Evolutionary conservation across 2,329 filamentous ascomycete species (phyloP).

Genomic region (Colletotrichum sansevieriae): DNA sequence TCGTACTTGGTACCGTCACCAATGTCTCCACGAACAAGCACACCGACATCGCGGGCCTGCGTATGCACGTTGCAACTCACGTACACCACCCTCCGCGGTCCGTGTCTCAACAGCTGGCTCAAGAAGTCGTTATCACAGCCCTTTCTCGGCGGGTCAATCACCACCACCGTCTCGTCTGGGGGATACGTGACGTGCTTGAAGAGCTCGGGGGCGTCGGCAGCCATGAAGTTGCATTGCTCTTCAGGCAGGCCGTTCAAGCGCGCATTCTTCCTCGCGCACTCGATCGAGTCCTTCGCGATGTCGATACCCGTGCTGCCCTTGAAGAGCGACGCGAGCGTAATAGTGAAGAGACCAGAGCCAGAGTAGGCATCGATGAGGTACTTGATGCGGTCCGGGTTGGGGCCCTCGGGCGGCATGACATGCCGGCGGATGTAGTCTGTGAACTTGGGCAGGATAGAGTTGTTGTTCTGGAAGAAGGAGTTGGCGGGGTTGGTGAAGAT

Average conservation of each 20-base stretch:
- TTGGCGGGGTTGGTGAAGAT: constrained; percentile 92
- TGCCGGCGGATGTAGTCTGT: constrained; percentile 87
- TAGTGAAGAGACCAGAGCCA: constrained; percentile 95
- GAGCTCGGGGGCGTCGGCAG: constrained; percentile 86
- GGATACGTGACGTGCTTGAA: constrained; percentile 83
- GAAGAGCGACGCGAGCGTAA: constrained; percentile 89
- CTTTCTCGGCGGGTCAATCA: constrained; percentile 96
- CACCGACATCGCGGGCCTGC: constrained; percentile 91
- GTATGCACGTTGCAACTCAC: constrained; percentile 99
- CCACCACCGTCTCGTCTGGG: constrained; percentile 87
- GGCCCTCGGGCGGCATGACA: constrained; percentile 69
- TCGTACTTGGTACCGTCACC: constrained; percentile 69
- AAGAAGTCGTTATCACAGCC: constrained; percentile 92
- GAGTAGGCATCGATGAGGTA: constrained; percentile 98
- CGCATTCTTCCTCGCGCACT: constrained; percentile 84
- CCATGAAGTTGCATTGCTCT: constrained; percentile 84
- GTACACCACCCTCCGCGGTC: constrained; percentile 86
- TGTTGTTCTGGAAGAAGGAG: constrained; percentile 99
- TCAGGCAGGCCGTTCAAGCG: constrained; percentile 76
- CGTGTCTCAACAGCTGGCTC: constrained; percentile 81
- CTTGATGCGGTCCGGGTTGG: constrained; percentile 66
- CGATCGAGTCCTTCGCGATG: constrained; percentile 83
- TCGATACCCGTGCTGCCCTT: constrained; percentile 90
- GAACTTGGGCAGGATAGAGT: constrained; percentile 91
- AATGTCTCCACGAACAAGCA: constrained; percentile 78